Percentiles rank a stretch among this genome's conserved stretches.
Conservation (phyloP, 2,329 filamentous ascomycete genomes). For the Colletotrichum acutatum region DNA sequence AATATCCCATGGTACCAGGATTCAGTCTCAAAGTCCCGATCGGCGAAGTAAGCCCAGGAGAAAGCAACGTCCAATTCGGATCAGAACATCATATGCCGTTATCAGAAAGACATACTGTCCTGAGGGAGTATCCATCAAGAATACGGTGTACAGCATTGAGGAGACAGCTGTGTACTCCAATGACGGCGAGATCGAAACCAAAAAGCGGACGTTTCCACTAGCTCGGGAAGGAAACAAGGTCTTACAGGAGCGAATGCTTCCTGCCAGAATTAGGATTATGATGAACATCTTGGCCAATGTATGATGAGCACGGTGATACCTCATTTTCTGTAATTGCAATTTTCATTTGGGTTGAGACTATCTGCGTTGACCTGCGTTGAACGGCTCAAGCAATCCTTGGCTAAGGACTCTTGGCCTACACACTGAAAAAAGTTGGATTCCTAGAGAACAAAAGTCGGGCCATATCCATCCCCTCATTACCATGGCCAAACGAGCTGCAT, state of each 20-base stretch:
- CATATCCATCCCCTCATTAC: background rate
- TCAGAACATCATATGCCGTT: background rate
- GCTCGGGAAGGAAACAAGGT: background rate
- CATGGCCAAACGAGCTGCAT: background rate
- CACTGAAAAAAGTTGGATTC: background rate
- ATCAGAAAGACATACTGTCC: background rate
- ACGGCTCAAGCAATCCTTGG: background rate
- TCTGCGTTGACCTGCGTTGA: background rate
- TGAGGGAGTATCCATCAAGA: background rate
- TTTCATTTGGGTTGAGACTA: background rate
- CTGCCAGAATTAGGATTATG: background rate
- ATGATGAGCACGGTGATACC: background rate
- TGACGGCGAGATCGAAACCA: background rate
- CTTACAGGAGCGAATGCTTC: background rate
- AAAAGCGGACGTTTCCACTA: background rate
- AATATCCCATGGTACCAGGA: background rate
- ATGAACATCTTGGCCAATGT: background rate
- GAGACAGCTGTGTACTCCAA: background rate
- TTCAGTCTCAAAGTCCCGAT: background rate
- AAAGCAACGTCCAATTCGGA: background rate
- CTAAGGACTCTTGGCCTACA: background rate
- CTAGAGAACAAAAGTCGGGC: background rate
- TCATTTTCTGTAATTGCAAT: background rate
- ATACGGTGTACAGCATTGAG: background rate
- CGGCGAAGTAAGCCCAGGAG: no score